Percentiles rank a stretch among this genome's conserved stretches.
phyloP scores from a whole-genome alignment of 2,329 filamentous ascomycete species.

The Fusarium sp. region DNA sequence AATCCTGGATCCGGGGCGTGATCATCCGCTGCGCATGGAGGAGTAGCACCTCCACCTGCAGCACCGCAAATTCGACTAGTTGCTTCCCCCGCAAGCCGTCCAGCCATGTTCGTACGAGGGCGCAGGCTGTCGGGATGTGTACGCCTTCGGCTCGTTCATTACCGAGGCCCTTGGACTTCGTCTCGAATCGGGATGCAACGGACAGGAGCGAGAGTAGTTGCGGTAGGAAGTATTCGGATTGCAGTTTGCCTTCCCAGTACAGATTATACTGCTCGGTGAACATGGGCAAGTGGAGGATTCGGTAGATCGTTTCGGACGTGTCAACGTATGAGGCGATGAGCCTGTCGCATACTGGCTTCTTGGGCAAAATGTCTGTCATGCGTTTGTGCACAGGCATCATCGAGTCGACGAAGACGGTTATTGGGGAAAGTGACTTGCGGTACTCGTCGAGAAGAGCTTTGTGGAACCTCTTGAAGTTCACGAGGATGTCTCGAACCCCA shows the following conservation, averaged over 20 bases:
- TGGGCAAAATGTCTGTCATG: conserved; percentile 71
- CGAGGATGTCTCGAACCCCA: conserved; percentile 61
- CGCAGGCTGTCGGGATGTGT: conserved; percentile 71
- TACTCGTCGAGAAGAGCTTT: conserved; percentile 64
- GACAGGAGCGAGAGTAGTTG: conserved; percentile 69
- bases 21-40: conserved; percentile 69
- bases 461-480: conserved; percentile 64
- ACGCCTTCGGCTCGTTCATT: conserved; percentile 69
- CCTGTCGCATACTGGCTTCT: conserved; percentile 66
- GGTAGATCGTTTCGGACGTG: conserved; percentile 68
- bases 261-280: conserved; percentile 66
- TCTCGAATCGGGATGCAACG: conserved; percentile 68
- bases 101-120: conserved; percentile 69
- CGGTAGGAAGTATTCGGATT: conserved; percentile 67
- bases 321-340: conserved; percentile 66
- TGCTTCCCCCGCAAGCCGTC: conserved; percentile 68
- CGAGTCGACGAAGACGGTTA: conserved; percentile 72
- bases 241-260: conserved; percentile 66
- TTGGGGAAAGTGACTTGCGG: conserved; percentile 64
- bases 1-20: conserved; percentile 65
- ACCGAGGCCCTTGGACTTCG: conserved; percentile 65
- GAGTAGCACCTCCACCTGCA: conserved; percentile 70
- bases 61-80: conserved; percentile 65
- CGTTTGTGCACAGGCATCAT: conserved; percentile 71
- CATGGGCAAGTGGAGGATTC: conserved; percentile 67